phyloP scores from a whole-genome alignment of 805 yeast species.

The Schizosaccharomyces octosporus region DNA sequence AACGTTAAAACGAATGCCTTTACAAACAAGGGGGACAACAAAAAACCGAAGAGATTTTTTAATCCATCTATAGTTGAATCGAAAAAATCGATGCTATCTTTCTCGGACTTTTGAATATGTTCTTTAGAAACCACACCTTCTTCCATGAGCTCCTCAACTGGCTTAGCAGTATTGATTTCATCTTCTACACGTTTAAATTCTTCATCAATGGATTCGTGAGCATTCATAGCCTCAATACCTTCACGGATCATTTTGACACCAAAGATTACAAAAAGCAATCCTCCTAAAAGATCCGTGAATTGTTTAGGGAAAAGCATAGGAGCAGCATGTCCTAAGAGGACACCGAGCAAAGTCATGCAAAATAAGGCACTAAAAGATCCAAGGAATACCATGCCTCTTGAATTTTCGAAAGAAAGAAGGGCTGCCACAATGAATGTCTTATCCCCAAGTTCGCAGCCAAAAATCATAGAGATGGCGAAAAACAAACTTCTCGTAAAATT shows the following conservation, averaged over 20 bases:
- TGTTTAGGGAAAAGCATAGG: conserved; percentile 63
- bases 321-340: conserved; percentile 72
- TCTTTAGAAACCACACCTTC: conserved; percentile 3
- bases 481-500: conserved; percentile 28
- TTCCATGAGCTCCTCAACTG: not conserved
- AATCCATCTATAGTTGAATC: conserved; percentile 15
- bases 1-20: conserved; percentile 91
- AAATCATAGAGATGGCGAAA: conserved; percentile 72
- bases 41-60: conserved; percentile 29
- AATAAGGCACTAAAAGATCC: conserved; percentile 69
- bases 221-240: conserved; percentile 53
- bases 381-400: conserved; percentile 60
- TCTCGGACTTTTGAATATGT: not conserved
- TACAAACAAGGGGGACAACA: conserved; percentile 73
- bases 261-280: conserved; percentile 55
- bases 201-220: conserved; percentile 69
- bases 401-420: conserved; percentile 88
- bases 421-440: conserved; percentile 93
- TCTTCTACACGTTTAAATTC: conserved; percentile 94
- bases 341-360: conserved; percentile 78
- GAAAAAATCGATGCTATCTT: conserved; percentile 1
- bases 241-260: conserved; percentile 48
- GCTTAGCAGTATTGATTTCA: conserved; percentile 45
- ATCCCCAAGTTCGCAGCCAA: conserved; percentile 91
- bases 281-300: conserved; percentile 61